Percentiles rank a stretch among this genome's conserved stretches.
Evolutionary conservation across 148 eudicot species (phyloP).

Genomic region (Rhododendron ovatum): DNA sequence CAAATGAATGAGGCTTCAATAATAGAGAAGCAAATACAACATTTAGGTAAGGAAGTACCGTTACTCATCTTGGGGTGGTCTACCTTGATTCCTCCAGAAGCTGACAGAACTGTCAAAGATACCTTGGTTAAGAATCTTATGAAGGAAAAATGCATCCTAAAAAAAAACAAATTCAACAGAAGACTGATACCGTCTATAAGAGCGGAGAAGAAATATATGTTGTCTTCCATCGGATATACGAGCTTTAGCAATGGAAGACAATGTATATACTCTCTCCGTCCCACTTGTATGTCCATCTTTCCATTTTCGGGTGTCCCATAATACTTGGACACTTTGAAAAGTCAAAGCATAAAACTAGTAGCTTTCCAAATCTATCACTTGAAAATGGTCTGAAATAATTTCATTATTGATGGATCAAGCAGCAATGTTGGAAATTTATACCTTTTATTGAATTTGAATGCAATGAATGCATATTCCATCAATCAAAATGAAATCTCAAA

Average conservation of each 20-base stretch:
- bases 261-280: background rate
- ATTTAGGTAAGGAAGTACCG: conserved; percentile 37
- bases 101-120: conserved; percentile 73
- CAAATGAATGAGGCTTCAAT: background rate
- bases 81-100: conserved; percentile 90
- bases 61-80: conserved; percentile 79
- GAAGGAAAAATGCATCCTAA: background rate
- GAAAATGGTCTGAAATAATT: background rate
- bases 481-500: background rate
- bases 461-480: background rate
- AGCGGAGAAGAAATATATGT: background rate
- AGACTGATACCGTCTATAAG: background rate
- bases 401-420: background rate
- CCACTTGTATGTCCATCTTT: background rate
- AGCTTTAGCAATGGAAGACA: background rate
- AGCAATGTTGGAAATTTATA: background rate
- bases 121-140: conserved; percentile 6
- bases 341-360: background rate
- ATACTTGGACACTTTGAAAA: background rate
- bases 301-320: background rate
- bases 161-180: background rate
- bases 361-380: background rate
- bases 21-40: background rate
- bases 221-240: background rate
- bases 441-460: background rate